Evolutionary conservation across 1,284 basidiomycete species (phyloP).

Genomic region (Puccinia polysora): DNA sequence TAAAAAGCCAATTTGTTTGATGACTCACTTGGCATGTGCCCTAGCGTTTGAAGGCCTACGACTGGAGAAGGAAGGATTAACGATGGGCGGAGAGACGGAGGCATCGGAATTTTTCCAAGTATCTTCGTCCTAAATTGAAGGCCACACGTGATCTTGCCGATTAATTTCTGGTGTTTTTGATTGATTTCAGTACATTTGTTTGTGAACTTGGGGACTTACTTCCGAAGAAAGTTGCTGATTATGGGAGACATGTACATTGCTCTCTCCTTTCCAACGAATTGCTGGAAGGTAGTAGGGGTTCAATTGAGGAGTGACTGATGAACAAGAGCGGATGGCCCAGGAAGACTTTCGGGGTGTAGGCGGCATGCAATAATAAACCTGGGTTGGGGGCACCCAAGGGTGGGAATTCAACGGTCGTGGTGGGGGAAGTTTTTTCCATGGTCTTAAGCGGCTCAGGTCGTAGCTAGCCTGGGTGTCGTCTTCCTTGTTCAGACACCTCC

Average conservation of each 20-base stretch:
- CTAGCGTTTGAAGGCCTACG: no score
- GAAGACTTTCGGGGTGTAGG: background rate
- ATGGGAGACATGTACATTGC: background rate
- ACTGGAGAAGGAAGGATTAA: background rate
- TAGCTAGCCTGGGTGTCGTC: background rate
- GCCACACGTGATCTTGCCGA: no score
- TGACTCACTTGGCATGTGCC: constrained; percentile 29
- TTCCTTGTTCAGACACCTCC: constrained; percentile 8
- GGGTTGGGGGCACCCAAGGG: constrained; percentile 3
- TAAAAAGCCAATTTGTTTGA: no score
- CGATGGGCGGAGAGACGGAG: background rate
- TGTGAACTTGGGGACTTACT: background rate
- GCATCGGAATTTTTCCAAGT: background rate
- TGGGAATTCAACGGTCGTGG: constrained; percentile 11
- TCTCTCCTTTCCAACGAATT: constrained; percentile 1
- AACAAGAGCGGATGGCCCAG: background rate
- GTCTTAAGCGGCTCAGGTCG: constrained; percentile 21
- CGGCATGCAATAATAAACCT: constrained; percentile 16
- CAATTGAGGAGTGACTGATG: constrained; percentile 5
- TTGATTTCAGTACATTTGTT: no score
- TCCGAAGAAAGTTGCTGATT: background rate
- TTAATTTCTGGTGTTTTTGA: no score
- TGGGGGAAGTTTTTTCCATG: constrained; percentile 22
- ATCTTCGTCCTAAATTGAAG: constrained; percentile 1
- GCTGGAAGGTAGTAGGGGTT: constrained; percentile 20